Percentiles rank a stretch among this genome's conserved stretches.
Evolutionary conservation across 1,139 yeast species (phyloP).

Genomic region (Hansenula lynferdii): DNA sequence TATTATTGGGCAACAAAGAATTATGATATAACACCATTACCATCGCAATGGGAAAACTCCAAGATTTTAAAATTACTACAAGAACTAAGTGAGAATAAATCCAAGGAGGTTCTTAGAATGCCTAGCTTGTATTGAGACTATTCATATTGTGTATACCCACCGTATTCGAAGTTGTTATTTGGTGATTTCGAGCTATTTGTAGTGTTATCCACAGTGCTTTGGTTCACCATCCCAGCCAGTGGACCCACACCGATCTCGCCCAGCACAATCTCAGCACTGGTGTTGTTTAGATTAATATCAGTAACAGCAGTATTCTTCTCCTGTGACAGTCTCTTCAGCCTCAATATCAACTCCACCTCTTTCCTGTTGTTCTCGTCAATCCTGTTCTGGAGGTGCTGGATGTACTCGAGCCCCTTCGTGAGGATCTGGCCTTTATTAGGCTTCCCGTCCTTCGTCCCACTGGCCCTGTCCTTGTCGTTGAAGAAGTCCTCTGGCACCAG

Average conservation of each 20-base stretch:
- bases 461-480: slow-evolving; percentile 38
- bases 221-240: slow-evolving; percentile 37
- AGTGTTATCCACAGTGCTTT: slow-evolving; percentile 8
- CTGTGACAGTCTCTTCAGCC: slow-evolving; percentile 49
- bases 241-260: slow-evolving; percentile 84
- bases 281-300: slow-evolving; percentile 50
- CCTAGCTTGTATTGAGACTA: slow-evolving; percentile 49
- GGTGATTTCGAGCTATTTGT: slow-evolving; percentile 18
- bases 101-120: slow-evolving; percentile 77
- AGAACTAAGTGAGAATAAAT: slow-evolving; percentile 68
- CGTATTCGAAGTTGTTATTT: slow-evolving; percentile 29
- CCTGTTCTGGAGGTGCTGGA: slow-evolving; percentile 64
- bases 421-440: slow-evolving; percentile 93
- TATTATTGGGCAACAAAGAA: slow-evolving; percentile 96
- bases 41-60: slow-evolving; percentile 76
- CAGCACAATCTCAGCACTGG: slow-evolving; percentile 77
- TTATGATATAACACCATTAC: slow-evolving; percentile 75
- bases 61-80: slow-evolving; percentile 62
- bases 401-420: slow-evolving; percentile 80
- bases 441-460: slow-evolving; percentile 80
- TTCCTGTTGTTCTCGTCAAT: slow-evolving; percentile 75
- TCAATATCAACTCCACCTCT: slow-evolving; percentile 69
- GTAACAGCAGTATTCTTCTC: slow-evolving; percentile 31
- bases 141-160: slow-evolving; percentile 31
- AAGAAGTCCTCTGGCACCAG: slow-evolving; percentile 66